A percentile compares a stretch with the other conserved stretches of the same genome.
phyloP scores from a whole-genome alignment of 2,329 filamentous ascomycete genomes.

The Geosmithia putterillii region DNA sequence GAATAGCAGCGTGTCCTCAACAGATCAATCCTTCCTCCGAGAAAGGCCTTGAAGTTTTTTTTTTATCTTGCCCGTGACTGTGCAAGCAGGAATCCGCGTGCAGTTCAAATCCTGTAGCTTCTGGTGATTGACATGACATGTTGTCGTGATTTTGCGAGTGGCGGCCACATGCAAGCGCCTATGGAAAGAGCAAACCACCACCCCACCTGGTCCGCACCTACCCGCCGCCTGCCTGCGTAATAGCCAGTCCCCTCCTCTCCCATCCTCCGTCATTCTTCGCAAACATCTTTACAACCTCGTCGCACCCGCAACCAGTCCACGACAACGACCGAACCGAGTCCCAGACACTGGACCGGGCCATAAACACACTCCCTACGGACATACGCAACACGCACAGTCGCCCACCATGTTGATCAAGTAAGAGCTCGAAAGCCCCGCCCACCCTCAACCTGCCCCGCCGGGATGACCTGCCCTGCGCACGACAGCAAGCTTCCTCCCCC shows the following conservation, averaged over 20 bases:
- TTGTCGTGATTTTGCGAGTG: too few relatives aligned
- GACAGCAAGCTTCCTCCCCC: too few relatives aligned
- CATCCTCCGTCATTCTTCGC: neutral
- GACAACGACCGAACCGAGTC: neutral
- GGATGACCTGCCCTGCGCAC: too few relatives aligned
- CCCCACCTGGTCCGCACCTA: neutral
- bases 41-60: too few relatives aligned
- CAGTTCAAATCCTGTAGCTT: too few relatives aligned
- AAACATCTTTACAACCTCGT: too few relatives aligned
- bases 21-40: too few relatives aligned
- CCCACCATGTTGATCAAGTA: slow-evolving; percentile 39
- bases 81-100: too few relatives aligned
- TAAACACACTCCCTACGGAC: neutral
- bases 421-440: slow-evolving; percentile 5
- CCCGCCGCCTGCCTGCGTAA: neutral
- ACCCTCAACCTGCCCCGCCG: neutral
- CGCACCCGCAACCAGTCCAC: neutral
- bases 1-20: too few relatives aligned
- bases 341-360: too few relatives aligned
- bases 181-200: neutral
- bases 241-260: neutral
- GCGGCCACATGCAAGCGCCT: neutral
- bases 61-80: too few relatives aligned
- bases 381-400: neutral
- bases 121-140: too few relatives aligned